Base-by-base conservation (phyloP, 2,329 filamentous ascomycete species). In the Periconia sp. region DNA sequence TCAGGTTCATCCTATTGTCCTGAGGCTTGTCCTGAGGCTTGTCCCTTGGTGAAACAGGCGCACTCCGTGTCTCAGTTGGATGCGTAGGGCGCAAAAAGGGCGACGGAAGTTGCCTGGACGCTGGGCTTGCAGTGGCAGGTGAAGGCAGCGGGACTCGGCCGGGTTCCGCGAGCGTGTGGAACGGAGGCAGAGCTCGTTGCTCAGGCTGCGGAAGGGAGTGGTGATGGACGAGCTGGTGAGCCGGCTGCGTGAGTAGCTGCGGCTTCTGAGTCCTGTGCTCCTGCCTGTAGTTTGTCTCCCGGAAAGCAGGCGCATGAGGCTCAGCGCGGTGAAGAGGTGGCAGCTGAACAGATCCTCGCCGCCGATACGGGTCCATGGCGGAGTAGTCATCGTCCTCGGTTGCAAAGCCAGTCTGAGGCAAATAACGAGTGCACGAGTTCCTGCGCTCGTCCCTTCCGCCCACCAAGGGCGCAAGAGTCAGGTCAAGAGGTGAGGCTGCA, bases 401-500 rank as follows among this genome's bases (percentile, higher is more conserved):
- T 51, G 57, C 71, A 54, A 56, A 76, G 49, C 55, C 70, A 47
- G 52, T 70, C 28, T 62, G 65, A 43, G 54, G 72, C n/a, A 71
- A 57, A 32, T 61, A 66, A 16, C 65, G 62, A 16, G 61, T 67
- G 49, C 59, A 60, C 1, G 68, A 71, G 41, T 61, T 66, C 44
- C 63, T 67, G 23, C 68, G 67, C 56, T 70, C 67, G 7, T 62
- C 61, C n/a, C 68, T 52, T 23, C 56, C 54, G 18, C 67, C 66
- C 2, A 70, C 61, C 11, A 71, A 47, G 23, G 68, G 68, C 23
- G 66, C 64, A 12, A 69, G 58, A 10, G 64, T 65, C 23, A 75
- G 69, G 50, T 78, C 74, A n/a, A 76, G 69, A 12, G 70, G 72
- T 3, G 74, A 77, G n/a, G 69, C 65, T 18, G 70, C 70, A 40